A percentile compares a stretch with the other conserved stretches of the same genome.
Conservation (phyloP, 441 rosid genomes). For the Pelargonium myrrhifolium region DNA sequence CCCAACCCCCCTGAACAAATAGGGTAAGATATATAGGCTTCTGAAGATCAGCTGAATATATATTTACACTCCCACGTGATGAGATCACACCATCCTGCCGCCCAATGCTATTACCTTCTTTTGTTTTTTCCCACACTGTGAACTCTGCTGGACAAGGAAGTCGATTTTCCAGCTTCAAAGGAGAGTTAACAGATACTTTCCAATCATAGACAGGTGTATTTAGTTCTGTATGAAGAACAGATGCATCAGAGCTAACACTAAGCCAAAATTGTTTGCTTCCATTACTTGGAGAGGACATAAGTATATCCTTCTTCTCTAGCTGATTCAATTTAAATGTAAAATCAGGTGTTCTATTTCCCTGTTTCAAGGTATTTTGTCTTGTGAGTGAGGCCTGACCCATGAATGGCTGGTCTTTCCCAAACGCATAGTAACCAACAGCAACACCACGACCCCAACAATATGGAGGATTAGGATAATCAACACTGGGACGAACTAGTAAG, state of each 20-base stretch:
- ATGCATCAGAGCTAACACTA: slow-evolving; percentile 22
- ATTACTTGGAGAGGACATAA: slow-evolving; percentile 13
- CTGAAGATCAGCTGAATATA: not conserved
- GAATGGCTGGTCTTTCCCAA: slow-evolving; percentile 58
- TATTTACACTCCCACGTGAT: not conserved
- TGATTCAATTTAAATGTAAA: slow-evolving; percentile 16
- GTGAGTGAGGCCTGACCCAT: too few species aligned
- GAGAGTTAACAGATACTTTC: slow-evolving; percentile 22
- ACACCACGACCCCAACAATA: slow-evolving; percentile 70
- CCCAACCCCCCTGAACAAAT: slow-evolving; percentile 74
- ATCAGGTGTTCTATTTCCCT: slow-evolving; percentile 14
- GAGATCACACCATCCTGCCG: slow-evolving; percentile 52
- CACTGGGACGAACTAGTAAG: slow-evolving; percentile 66
- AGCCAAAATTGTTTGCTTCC: slow-evolving; percentile 24
- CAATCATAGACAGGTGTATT: slow-evolving; percentile 28
- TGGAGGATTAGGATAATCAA: slow-evolving; percentile 38
- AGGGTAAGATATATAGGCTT: slow-evolving; percentile 13
- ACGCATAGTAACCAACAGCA: slow-evolving; percentile 51
- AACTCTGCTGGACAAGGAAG: slow-evolving; percentile 22
- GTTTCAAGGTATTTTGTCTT: too few species aligned
- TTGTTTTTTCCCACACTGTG: slow-evolving; percentile 41
- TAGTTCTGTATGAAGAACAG: slow-evolving; percentile 19
- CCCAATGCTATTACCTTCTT: slow-evolving; percentile 67
- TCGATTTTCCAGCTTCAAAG: slow-evolving; percentile 26
- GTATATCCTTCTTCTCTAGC: slow-evolving; percentile 24